Percentiles rank a stretch among this genome's conserved stretches.
phyloP scores from a whole-genome alignment of 352 stramenopile genomes.

The Phytopythium delawarense region DNA sequence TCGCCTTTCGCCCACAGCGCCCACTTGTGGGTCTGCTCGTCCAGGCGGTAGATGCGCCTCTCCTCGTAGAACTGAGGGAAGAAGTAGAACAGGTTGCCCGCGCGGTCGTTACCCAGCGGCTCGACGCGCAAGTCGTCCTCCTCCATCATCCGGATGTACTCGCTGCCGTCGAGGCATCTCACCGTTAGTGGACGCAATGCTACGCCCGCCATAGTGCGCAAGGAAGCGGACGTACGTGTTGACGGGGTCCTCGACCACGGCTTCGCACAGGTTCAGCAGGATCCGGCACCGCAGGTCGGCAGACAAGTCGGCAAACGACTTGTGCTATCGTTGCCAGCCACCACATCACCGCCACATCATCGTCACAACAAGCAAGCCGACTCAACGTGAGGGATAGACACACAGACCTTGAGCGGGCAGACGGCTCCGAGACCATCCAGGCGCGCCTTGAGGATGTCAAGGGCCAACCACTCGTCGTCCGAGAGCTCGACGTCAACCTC shows the following conservation, averaged over 20 bases:
- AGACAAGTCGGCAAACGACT: slow-evolving; percentile 68
- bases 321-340: slow-evolving; percentile 31
- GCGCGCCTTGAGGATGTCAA: slow-evolving; percentile 56
- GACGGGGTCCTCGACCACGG: slow-evolving; percentile 66
- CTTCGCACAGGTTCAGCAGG: slow-evolving; percentile 77
- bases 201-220: not conserved
- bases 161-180: slow-evolving; percentile 20
- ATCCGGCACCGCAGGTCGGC: slow-evolving; percentile 76
- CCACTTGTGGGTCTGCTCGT: slow-evolving; percentile 48
- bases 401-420: slow-evolving; percentile 49
- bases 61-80: slow-evolving; percentile 87
- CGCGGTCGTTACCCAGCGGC: slow-evolving; percentile 66
- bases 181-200: not conserved
- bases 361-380: slow-evolving; percentile 9
- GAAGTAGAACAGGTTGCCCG: slow-evolving; percentile 77
- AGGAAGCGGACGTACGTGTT: slow-evolving; percentile 49
- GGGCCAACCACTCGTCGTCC: slow-evolving; percentile 72
- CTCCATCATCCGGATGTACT: slow-evolving; percentile 86
- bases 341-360: not conserved
- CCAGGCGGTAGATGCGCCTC: slow-evolving; percentile 66
- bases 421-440: slow-evolving; percentile 45
- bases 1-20: slow-evolving; percentile 77
- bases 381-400: not conserved
- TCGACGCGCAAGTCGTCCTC: slow-evolving; percentile 80
- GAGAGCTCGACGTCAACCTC: slow-evolving; percentile 73